A percentile compares a stretch with the other conserved stretches of the same genome.
Conservation (phyloP, 2,329 filamentous ascomycete genomes). For the Phialemonium atrogriseum region DNA sequence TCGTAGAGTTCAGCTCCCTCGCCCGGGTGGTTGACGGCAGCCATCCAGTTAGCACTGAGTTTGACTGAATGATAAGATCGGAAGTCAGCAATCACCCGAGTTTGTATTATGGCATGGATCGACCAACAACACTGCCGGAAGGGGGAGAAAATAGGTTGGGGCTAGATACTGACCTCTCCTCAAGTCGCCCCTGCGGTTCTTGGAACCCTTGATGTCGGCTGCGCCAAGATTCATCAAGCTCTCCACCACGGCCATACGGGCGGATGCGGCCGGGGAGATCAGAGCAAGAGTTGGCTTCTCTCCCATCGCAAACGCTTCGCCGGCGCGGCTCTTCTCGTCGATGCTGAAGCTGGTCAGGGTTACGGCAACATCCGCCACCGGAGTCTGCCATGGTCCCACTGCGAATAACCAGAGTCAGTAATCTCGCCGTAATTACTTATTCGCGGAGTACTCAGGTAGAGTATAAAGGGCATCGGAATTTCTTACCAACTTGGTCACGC, state of each 20-base stretch:
- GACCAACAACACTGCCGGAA: no score
- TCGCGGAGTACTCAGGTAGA: no score
- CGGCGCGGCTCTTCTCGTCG: conserved; percentile 55
- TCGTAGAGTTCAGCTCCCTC: conserved; percentile 91
- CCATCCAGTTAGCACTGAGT: conserved; percentile 98
- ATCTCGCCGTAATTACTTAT: no score
- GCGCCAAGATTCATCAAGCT: conserved; percentile 89
- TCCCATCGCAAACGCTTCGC: conserved; percentile 97
- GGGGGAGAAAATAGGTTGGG: no score
- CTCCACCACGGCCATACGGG: conserved; percentile 93
- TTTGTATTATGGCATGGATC: no score
- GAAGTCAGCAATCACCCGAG: no score
- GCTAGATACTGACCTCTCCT: no score
- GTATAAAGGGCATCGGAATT: no score
- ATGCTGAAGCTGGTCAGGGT: conserved; percentile 72
- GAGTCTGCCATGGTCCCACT: conserved; percentile 93
- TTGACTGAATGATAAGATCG: no score
- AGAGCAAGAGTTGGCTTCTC: conserved; percentile 85
- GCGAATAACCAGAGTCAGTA: no score
- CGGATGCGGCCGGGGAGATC: conserved; percentile 82
- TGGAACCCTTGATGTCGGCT: conserved; percentile 41
- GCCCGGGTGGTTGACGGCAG: conserved; percentile 84
- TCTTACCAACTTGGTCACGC: conserved; percentile 87
- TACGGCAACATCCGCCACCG: conserved; percentile 88
- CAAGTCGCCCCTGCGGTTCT: conserved; percentile 57